These are phyloP conservation scores for Trichoderma erinaceum DNA, from an alignment of 495 filamentous ascomycete genomes.

Conservation along the genomic window DNA sequence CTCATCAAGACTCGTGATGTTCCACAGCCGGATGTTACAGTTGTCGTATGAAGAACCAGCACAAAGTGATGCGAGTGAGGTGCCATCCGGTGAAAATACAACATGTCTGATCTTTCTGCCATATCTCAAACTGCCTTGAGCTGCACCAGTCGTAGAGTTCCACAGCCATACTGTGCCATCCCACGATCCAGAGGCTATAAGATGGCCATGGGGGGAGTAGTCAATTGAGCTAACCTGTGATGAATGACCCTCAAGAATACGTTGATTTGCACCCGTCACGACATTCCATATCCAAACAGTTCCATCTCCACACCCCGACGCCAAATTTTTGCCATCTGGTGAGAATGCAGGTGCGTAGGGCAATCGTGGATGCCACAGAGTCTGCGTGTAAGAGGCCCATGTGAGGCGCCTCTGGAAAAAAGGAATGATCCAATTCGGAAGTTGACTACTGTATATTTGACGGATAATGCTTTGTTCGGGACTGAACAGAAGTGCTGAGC, in stretches of 20 bases:
- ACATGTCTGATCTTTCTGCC: neutral
- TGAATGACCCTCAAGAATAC: neutral
- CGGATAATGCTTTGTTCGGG: neutral
- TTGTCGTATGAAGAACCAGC: neutral
- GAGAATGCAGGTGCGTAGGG: neutral
- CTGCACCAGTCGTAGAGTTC: neutral
- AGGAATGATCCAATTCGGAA: neutral
- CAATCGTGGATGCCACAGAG: neutral
- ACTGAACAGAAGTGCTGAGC: neutral
- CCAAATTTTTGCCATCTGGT: neutral
- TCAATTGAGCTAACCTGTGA: neutral
- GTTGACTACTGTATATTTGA: neutral
- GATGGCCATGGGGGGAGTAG: neutral
- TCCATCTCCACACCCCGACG: neutral
- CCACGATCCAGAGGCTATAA: neutral
- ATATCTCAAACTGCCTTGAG: neutral
- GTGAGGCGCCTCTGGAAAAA: neutral
- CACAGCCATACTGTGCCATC: neutral
- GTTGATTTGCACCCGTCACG: neutral
- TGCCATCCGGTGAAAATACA: neutral
- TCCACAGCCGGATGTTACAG: neutral
- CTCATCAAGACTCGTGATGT: neutral
- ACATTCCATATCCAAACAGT: neutral
- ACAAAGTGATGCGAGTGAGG: neutral
- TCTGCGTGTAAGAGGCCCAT: neutral